Evolutionary conservation across 164 flowering plant genomes (phyloP).

Genomic region (Brasenia schreberi): DNA sequence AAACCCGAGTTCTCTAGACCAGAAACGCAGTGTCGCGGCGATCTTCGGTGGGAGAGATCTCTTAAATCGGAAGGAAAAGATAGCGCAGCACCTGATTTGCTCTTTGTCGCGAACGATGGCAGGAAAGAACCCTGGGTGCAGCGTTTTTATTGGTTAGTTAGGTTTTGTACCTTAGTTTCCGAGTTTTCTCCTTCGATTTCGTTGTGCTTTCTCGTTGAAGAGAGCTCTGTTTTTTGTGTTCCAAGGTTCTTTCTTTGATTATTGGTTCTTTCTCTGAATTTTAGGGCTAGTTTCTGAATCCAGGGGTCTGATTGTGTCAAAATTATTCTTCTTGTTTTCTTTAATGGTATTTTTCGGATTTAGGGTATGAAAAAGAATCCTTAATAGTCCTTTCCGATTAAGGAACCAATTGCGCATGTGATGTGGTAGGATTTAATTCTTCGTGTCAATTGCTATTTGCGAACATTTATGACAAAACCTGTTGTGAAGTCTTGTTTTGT

Average conservation of each 20-base stretch:
- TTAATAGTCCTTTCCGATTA: no score
- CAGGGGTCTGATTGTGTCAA: not conserved
- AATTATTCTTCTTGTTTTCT: not conserved
- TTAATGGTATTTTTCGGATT: not conserved
- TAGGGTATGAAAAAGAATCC: no score
- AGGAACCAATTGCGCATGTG: no score
- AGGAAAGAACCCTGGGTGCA: slow-evolving; percentile 6
- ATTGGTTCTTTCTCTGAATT: not conserved
- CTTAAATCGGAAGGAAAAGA: not conserved
- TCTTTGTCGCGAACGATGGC: not conserved
- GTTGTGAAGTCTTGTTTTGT: no score
- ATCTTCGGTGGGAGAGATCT: not conserved
- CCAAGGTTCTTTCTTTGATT: not conserved
- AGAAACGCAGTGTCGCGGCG: not conserved
- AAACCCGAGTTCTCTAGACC: not conserved
- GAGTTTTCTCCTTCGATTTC: not conserved
- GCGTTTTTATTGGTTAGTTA: slow-evolving; percentile 7
- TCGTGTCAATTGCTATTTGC: no score
- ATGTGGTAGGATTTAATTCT: no score
- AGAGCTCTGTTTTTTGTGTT: not conserved
- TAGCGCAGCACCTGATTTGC: not conserved
- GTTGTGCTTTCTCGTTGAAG: not conserved
- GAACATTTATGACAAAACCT: no score
- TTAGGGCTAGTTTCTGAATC: not conserved
- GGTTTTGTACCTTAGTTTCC: not conserved